These are phyloP conservation scores for Naematelia encephala DNA, from an alignment of 768 basidiomycete genomes.

Conservation along the genomic window DNA sequence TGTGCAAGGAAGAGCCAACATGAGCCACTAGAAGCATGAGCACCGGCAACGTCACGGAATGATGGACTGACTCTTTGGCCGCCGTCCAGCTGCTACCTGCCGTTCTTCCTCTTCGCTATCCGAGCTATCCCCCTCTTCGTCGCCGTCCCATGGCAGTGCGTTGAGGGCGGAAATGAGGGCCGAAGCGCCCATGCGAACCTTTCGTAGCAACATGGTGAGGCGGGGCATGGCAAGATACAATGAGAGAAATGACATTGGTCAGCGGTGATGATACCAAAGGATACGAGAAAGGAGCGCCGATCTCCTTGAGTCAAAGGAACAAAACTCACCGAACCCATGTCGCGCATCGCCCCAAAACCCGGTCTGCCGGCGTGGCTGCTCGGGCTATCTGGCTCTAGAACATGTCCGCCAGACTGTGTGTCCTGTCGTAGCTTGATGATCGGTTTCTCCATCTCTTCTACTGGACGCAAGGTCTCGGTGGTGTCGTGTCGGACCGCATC, in stretches of 20 bases:
- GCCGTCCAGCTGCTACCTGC: background rate
- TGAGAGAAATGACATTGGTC: background rate
- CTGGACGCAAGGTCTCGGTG: background rate
- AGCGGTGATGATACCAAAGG: background rate
- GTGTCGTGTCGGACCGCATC: background rate
- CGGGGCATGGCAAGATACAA: background rate
- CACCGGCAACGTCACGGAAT: background rate
- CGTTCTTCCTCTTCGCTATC: constrained; percentile 25
- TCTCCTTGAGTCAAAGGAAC: constrained; percentile 3
- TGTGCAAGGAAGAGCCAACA: constrained; percentile 38
- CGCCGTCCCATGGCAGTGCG: constrained; percentile 40
- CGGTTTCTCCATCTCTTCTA: background rate
- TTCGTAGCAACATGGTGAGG: background rate
- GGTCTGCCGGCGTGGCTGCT: constrained; percentile 10
- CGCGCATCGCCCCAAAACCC: constrained; percentile 25
- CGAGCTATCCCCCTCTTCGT: constrained; percentile 11
- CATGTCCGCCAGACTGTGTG: background rate
- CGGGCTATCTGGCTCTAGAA: background rate
- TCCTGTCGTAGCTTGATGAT: constrained; percentile 1
- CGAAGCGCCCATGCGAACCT: constrained; percentile 46
- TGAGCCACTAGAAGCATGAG: constrained; percentile 22
- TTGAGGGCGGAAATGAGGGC: constrained; percentile 44
- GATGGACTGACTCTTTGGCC: constrained; percentile 23
- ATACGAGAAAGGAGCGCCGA: background rate
- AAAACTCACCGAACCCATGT: constrained; percentile 39